Base-by-base conservation (phyloP, 208 protist species). In the Leishmania guyanensis region DNA sequence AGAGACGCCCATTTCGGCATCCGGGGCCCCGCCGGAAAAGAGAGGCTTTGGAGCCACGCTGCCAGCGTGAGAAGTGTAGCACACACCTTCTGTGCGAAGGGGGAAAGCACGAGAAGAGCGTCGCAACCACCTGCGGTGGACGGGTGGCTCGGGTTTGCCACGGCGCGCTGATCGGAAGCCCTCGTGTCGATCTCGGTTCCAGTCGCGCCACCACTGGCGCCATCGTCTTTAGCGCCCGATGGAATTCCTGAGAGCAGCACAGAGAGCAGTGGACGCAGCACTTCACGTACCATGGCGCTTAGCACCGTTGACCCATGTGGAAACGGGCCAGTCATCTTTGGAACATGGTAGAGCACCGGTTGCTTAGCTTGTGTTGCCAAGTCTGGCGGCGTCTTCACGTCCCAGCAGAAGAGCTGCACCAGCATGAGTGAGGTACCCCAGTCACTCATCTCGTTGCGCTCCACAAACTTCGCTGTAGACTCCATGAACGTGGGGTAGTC, bases 401-500 rank as follows among this genome's bases (percentile, higher is more conserved):
- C 81, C 76, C 75, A 85, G 58, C 81, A 81, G 71, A 74, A 85
- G 60, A 85, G 81, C 71, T 70, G 56, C 16, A 71, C 70, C 33
- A 66, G 39, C 81, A 85, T 81, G 12, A 85, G 72, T 29, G 76
- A 71, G 29, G 76, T 78, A 39, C 81, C 75, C 81, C 68, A 80
- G 29, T 77, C 70, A 50, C 77, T 72, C 76, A 85, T 62, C 22
- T 71, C 70, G 60, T 76, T 81, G 69, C 81, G 75, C 20, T 54
- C 66, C 3, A 65, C 26, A 54, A 85, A 85, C 50, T 54, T 81
- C n/a, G 46, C 64, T 39, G 78, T 81, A 20, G 56, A 62, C n/a
- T 71, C 51, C 70, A 85, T 81, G 70, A 85, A 81, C 58, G 53
- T 36, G n/a, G 81, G 76, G 76, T 81, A 81, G 69, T 79, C 75